phyloP scores from a whole-genome alignment of 148 eudicot genomes.

The Agrostemma githago region DNA sequence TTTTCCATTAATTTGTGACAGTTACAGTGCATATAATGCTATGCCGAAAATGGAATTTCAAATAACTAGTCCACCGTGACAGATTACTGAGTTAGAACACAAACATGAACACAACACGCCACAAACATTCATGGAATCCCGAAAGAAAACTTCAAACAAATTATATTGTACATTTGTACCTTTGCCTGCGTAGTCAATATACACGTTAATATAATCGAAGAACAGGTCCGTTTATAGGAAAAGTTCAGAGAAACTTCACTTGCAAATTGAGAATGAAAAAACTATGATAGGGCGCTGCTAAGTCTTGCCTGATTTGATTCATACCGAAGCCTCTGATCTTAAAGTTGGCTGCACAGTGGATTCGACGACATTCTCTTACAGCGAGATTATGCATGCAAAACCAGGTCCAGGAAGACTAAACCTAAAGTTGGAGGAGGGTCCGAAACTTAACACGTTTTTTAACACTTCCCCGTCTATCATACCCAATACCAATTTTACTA shows the following conservation, averaged over 20 bases:
- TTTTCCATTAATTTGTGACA: background rate
- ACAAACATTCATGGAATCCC: background rate
- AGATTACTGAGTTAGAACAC: background rate
- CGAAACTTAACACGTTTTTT: constrained; percentile 79
- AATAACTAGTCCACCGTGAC: background rate
- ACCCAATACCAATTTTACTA: constrained; percentile 93
- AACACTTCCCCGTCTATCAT: constrained; percentile 79
- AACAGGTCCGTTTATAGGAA: background rate
- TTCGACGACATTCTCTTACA: background rate
- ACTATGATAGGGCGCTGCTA: background rate
- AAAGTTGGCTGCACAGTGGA: background rate
- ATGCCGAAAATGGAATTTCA: background rate
- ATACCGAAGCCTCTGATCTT: background rate
- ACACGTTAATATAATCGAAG: too few relatives aligned
- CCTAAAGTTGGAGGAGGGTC: constrained; percentile 48
- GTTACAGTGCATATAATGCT: background rate
- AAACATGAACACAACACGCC: background rate
- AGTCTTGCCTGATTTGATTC: background rate
- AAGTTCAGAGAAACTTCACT: too few relatives aligned
- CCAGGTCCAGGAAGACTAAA: background rate
- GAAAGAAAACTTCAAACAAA: too few relatives aligned
- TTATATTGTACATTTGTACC: too few relatives aligned
- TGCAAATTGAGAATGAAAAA: background rate
- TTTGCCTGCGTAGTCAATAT: too few relatives aligned
- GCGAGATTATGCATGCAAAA: background rate